Evolutionary conservation across 306 rosid species (phyloP), one percentile per base, ranked within the genome.

Genomic region (Casuarina equisetifolia): DNA sequence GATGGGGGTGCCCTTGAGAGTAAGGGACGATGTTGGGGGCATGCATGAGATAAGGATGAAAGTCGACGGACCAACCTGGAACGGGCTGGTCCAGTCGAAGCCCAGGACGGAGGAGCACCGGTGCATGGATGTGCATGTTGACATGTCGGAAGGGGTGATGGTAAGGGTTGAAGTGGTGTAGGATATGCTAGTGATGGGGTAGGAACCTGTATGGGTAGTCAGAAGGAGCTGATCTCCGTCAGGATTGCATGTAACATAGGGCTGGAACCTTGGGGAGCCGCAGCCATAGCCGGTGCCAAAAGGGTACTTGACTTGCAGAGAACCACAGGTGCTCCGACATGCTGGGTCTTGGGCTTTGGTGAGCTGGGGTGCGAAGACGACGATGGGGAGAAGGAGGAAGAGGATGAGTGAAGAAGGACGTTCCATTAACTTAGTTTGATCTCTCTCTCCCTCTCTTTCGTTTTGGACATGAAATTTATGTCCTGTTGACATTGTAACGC

Each of bases 231-330:
- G 77, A 13, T 85, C 42, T 5, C 7, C 66, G 45, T 64, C 77
- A 0, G 70, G 25, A 3, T 59, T 38, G 81, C 93, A 91, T 4
- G 86, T 58, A 20, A 88, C 81, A 82, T 87, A 86, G 3, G 86
- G 87, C 51, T 81, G 85, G 78, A 91, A 89, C 7, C 82, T 79
- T 3, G 92, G 92, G 35, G 93, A 88, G 49, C 93, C 93, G 62
- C 92, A 91, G 39, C 92, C 93, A 0, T 53, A 59, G 72, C 89
- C 90, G 2, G 93, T 86, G 68, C 97, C 97, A 4, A 91, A 85
- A 0, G 92, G 97, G 74, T 81, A 88, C 81, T 85, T 88, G 36
- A 91, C 57, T 6, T 68, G 63, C 4, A 84, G 17, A 19, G 92
- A 77, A 2, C 92, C 93, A 20, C 97, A 91, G 2, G 84, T 84